These are phyloP conservation scores for Calcarisporium arbuscula DNA, from an alignment of 2,329 filamentous ascomycete species.

Conservation along the genomic window DNA sequence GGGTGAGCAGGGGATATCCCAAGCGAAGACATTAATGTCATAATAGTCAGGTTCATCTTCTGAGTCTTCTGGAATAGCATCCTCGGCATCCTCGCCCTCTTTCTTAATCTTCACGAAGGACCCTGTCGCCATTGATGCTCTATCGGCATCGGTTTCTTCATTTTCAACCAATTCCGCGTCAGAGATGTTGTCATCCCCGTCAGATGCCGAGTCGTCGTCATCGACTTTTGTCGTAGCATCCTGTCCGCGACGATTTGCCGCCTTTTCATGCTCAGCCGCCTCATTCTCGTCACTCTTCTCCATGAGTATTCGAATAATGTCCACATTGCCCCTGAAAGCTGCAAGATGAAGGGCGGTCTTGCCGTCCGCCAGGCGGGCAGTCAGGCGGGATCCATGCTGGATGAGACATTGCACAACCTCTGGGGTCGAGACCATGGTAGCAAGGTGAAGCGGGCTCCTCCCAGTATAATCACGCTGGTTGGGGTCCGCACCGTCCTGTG, in stretches of 20 bases:
- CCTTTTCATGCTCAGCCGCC: constrained; percentile 55
- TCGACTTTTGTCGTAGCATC: constrained; percentile 19
- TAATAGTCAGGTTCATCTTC: constrained; percentile 71
- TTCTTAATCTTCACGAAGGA: constrained; percentile 66
- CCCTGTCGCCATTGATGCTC: constrained; percentile 53
- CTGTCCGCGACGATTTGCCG: constrained; percentile 42
- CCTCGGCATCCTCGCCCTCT: constrained; percentile 28
- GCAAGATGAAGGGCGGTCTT: constrained; percentile 79
- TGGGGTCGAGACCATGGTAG: constrained; percentile 59
- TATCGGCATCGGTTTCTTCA: constrained; percentile 44
- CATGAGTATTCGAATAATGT: constrained; percentile 68
- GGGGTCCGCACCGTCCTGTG: constrained; percentile 61
- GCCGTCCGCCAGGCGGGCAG: constrained; percentile 71
- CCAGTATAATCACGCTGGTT: constrained; percentile 74
- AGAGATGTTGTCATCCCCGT: constrained; percentile 30
- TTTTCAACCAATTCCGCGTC: constrained; percentile 42
- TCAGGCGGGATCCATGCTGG: constrained; percentile 64
- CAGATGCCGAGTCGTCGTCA: constrained; percentile 15
- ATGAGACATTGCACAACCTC: constrained; percentile 67
- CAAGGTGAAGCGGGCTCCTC: constrained; percentile 71
- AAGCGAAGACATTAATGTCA: constrained; percentile 70
- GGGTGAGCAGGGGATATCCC: constrained; percentile 69
- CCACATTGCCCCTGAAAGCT: constrained; percentile 58
- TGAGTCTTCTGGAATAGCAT: constrained; percentile 44
- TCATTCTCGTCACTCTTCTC: constrained; percentile 70